These are phyloP conservation scores for Triadica sebifera DNA, from an alignment of 345 rosid species.

Conservation along the genomic window DNA sequence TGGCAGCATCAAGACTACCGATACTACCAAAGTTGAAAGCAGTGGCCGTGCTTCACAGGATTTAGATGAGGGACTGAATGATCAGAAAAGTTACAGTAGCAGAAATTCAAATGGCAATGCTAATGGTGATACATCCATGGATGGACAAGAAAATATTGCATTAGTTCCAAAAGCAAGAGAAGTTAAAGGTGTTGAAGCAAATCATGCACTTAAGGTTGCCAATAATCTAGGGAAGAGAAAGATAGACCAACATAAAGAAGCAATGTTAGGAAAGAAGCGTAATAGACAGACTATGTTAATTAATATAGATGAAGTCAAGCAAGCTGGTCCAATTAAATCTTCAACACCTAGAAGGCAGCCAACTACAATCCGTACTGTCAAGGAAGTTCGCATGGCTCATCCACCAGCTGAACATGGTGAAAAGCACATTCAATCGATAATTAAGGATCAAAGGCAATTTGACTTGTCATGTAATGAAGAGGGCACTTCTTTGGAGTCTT, in stretches of 20 bases:
- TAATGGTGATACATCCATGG: constrained; percentile 36
- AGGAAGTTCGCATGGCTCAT: constrained; percentile 59
- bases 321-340: constrained; percentile 68
- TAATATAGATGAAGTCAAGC: constrained; percentile 90
- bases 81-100: constrained; percentile 38
- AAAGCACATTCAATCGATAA: constrained; percentile 36
- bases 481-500: constrained; percentile 41
- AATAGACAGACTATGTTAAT: constrained; percentile 89
- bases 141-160: constrained; percentile 48
- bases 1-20: constrained; percentile 29
- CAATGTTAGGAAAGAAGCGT: constrained; percentile 97
- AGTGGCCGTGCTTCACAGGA: constrained; percentile 28
- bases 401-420: constrained; percentile 58
- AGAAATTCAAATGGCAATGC: constrained; percentile 46
- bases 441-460: constrained; percentile 62
- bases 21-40: constrained; percentile 31
- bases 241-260: constrained; percentile 89
- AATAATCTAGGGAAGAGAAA: constrained; percentile 76
- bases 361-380: constrained; percentile 60
- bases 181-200: constrained; percentile 79
- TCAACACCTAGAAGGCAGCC: constrained; percentile 83
- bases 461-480: constrained; percentile 57
- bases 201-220: constrained; percentile 61
- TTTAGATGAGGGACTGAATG: constrained; percentile 39
- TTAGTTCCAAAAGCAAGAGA: constrained; percentile 62